Evolutionary conservation across 2,329 filamentous ascomycete species (phyloP).

Genomic region (Corinectria fuckeliana): DNA sequence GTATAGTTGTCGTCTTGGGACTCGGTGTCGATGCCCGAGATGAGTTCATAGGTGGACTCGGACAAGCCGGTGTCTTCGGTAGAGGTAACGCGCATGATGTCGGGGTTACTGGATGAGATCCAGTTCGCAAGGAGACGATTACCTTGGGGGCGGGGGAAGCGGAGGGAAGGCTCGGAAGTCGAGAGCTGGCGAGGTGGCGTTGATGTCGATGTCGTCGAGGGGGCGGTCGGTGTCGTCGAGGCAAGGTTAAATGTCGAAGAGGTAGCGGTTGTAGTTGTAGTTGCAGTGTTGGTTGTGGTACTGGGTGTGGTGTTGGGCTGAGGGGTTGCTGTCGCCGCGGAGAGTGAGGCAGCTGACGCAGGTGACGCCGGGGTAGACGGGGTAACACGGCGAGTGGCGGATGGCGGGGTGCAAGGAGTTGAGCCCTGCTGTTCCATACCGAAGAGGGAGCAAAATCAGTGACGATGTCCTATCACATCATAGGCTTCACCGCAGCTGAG

Average conservation of each 20-base stretch:
- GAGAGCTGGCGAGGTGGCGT: conserved; percentile 38
- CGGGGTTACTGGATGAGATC: conserved; percentile 63
- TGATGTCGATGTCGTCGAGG: not conserved
- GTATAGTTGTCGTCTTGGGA: conserved; percentile 57
- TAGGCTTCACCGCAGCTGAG: conserved; percentile 33
- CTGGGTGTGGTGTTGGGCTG: conserved; percentile 27
- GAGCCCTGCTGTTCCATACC: conserved; percentile 60
- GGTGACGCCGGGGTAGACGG: conserved; percentile 33
- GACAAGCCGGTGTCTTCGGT: conserved; percentile 58
- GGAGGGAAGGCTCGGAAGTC: conserved; percentile 57
- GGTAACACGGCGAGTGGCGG: conserved; percentile 39
- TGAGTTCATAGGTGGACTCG: conserved; percentile 65
- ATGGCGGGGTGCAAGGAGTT: conserved; percentile 37
- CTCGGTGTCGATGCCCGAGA: conserved; percentile 60
- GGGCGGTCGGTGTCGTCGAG: conserved; percentile 26
- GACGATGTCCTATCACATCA: conserved; percentile 36
- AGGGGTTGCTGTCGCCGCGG: conserved; percentile 28
- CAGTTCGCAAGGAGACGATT: conserved; percentile 64
- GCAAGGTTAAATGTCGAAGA: conserved; percentile 4
- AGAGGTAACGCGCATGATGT: conserved; percentile 59
- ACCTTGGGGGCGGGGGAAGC: conserved; percentile 63
- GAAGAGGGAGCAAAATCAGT: conserved; percentile 45
- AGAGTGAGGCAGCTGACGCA: conserved; percentile 24
- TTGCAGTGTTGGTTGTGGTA: not conserved
- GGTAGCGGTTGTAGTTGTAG: conserved; percentile 11